Evolutionary conservation across 2,329 filamentous ascomycete genomes (phyloP).

Genomic region (Rugonectria rugulosa): DNA sequence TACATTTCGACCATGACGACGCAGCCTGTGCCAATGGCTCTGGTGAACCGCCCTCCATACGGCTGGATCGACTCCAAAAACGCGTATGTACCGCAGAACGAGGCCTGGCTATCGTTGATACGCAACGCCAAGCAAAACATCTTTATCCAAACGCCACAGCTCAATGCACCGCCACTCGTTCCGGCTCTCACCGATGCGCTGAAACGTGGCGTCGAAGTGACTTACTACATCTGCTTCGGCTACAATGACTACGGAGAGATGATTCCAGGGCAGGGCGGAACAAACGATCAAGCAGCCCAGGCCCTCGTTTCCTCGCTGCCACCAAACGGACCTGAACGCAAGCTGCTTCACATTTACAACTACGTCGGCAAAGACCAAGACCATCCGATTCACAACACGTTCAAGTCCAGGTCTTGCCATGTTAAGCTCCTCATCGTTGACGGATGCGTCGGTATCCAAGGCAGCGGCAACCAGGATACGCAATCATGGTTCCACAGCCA

Average conservation of each 20-base stretch:
- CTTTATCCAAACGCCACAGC: slow-evolving; percentile 81
- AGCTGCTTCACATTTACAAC: slow-evolving; percentile 66
- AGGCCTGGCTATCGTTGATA: slow-evolving; percentile 74
- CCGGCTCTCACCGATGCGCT: slow-evolving; percentile 70
- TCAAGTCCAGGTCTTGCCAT: slow-evolving; percentile 74
- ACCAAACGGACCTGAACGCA: slow-evolving; percentile 44
- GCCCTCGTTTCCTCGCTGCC: slow-evolving; percentile 64
- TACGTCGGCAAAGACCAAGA: slow-evolving; percentile 80
- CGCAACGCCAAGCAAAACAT: slow-evolving; percentile 68
- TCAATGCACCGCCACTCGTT: slow-evolving; percentile 75
- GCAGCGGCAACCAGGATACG: slow-evolving; percentile 82
- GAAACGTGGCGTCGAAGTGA: slow-evolving; percentile 72
- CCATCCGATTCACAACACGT: slow-evolving; percentile 69
- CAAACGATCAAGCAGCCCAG: slow-evolving; percentile 74
- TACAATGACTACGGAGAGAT: slow-evolving; percentile 83
- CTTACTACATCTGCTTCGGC: slow-evolving; percentile 76
- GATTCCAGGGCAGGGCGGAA: slow-evolving; percentile 77
- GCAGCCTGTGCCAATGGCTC: slow-evolving; percentile 71
- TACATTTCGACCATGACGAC: slow-evolving; percentile 58
- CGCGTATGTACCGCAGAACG: slow-evolving; percentile 75
- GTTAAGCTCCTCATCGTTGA: slow-evolving; percentile 82
- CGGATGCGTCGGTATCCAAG: slow-evolving; percentile 71
- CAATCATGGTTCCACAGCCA: slow-evolving; percentile 82
- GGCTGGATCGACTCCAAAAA: slow-evolving; percentile 68
- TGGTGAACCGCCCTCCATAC: slow-evolving; percentile 74